These are phyloP conservation scores for Crassisporium funariophilum DNA, from an alignment of 768 basidiomycete species.

Conservation along the genomic window DNA sequence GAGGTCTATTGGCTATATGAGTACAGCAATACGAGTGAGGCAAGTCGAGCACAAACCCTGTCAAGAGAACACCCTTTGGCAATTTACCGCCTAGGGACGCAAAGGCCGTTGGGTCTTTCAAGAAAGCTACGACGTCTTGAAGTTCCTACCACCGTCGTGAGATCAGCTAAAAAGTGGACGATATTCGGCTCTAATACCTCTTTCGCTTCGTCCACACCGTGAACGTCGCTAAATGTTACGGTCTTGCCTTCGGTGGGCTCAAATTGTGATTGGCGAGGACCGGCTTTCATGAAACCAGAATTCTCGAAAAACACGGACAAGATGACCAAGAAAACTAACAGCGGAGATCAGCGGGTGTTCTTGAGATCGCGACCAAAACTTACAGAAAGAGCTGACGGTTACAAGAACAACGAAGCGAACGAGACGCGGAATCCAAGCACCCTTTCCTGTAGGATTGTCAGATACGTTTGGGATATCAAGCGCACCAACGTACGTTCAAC, in stretches of 20 bases:
- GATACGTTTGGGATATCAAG: neutral
- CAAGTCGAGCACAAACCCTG: conserved; percentile 49
- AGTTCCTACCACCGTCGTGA: conserved; percentile 62
- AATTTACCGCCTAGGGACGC: conserved; percentile 90
- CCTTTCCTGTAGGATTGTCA: conserved; percentile 53
- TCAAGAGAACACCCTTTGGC: conserved; percentile 89
- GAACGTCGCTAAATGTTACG: conserved; percentile 93
- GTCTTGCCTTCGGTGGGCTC: conserved; percentile 79
- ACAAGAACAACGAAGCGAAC: conserved; percentile 63
- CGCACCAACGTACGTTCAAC: conserved; percentile 66
- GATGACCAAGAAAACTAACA: conserved; percentile 76
- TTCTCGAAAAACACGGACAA: conserved; percentile 91
- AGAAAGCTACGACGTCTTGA: conserved; percentile 91
- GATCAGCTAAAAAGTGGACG: neutral
- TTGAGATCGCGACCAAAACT: conserved; percentile 27
- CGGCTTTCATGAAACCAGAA: conserved; percentile 89
- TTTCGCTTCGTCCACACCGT: conserved; percentile 97
- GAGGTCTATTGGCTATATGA: conserved; percentile 46
- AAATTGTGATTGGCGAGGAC: conserved; percentile 79
- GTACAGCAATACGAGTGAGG: neutral
- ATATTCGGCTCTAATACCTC: conserved; percentile 47
- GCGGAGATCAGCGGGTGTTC: neutral
- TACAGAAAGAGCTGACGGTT: conserved; percentile 65
- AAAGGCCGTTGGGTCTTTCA: conserved; percentile 91
- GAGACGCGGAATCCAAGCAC: conserved; percentile 63